Evolutionary conservation across 1,139 yeast genomes (phyloP).

Genomic region (Hanseniaspora sp.): DNA sequence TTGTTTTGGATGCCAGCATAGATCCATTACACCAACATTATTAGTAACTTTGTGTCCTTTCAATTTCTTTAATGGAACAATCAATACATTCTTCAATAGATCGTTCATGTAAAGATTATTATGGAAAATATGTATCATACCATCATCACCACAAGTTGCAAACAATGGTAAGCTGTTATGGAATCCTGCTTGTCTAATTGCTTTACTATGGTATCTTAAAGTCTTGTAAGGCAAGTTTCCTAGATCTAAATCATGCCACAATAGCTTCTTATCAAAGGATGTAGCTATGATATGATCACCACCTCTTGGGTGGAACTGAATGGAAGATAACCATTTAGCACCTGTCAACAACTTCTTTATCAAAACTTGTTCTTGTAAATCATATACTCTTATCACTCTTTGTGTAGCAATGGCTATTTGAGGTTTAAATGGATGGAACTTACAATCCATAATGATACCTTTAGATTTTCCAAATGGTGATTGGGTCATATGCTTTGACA

Average conservation of each 20-base stretch:
- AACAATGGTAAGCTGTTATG: slow-evolving; percentile 85
- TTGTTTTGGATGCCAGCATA: slow-evolving; percentile 94
- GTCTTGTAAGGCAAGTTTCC: slow-evolving; percentile 89
- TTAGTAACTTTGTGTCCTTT: slow-evolving; percentile 78
- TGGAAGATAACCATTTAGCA: slow-evolving; percentile 83
- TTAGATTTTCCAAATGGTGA: slow-evolving; percentile 89
- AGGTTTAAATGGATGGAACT: slow-evolving; percentile 94
- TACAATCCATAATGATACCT: slow-evolving; percentile 92
- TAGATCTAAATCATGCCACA: slow-evolving; percentile 95
- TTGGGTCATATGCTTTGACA: slow-evolving; percentile 91
- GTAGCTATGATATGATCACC: slow-evolving; percentile 92
- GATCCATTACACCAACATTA: slow-evolving; percentile 80
- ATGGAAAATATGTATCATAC: slow-evolving; percentile 86
- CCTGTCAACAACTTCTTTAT: slow-evolving; percentile 85
- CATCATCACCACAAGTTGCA: slow-evolving; percentile 96
- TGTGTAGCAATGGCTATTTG: slow-evolving; percentile 90
- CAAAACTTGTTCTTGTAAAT: slow-evolving; percentile 72
- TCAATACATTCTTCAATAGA: slow-evolving; percentile 84
- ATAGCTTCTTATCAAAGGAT: slow-evolving; percentile 85
- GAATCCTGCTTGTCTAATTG: slow-evolving; percentile 78
- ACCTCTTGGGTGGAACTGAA: slow-evolving; percentile 80
- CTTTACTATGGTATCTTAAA: slow-evolving; percentile 84
- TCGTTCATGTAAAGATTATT: slow-evolving; percentile 86
- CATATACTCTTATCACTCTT: slow-evolving; percentile 81
- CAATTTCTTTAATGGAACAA: slow-evolving; percentile 90